These are phyloP conservation scores for Claviceps sp. DNA, from an alignment of 2,329 filamentous ascomycete species.

Conservation along the genomic window DNA sequence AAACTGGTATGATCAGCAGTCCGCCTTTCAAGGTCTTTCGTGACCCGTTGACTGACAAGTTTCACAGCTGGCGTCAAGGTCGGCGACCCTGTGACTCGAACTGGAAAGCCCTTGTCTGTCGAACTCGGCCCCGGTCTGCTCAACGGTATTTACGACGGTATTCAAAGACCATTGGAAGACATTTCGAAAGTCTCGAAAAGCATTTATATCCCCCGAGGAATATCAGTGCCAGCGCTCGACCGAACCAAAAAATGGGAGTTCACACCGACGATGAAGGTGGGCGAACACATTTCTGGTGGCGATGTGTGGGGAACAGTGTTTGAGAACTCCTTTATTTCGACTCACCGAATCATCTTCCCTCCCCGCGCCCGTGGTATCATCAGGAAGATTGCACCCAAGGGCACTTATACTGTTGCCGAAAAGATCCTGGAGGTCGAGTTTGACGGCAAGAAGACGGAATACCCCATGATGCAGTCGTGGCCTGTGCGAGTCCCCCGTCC, in stretches of 20 bases:
- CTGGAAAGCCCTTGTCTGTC: conserved; percentile 91
- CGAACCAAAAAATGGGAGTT: conserved; percentile 94
- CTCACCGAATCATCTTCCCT: conserved; percentile 86
- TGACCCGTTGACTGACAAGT: not conserved
- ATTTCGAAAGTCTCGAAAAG: conserved; percentile 67
- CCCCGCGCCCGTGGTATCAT: conserved; percentile 85
- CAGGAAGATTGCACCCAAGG: conserved; percentile 77
- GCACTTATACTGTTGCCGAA: conserved; percentile 85
- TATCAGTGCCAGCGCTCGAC: conserved; percentile 75
- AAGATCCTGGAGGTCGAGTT: conserved; percentile 95
- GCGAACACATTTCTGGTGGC: conserved; percentile 91
- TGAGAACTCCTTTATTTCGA: conserved; percentile 88
- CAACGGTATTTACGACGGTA: conserved; percentile 99
- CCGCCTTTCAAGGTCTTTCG: not conserved
- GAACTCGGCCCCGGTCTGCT: conserved; percentile 93
- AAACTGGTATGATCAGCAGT: conserved; percentile 57
- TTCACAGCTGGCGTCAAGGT: conserved; percentile 79
- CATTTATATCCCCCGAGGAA: conserved; percentile 96
- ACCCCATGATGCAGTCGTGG: conserved; percentile 98
- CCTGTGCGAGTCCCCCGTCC: conserved; percentile 92
- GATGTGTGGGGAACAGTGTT: conserved; percentile 91
- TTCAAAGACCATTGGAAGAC: conserved; percentile 81
- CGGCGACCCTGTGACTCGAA: conserved; percentile 81
- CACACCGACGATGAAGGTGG: conserved; percentile 79
- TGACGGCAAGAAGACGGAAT: conserved; percentile 86